These are phyloP conservation scores for Trichoderma breve DNA, from an alignment of 2,329 filamentous ascomycete species.

Conservation along the genomic window DNA sequence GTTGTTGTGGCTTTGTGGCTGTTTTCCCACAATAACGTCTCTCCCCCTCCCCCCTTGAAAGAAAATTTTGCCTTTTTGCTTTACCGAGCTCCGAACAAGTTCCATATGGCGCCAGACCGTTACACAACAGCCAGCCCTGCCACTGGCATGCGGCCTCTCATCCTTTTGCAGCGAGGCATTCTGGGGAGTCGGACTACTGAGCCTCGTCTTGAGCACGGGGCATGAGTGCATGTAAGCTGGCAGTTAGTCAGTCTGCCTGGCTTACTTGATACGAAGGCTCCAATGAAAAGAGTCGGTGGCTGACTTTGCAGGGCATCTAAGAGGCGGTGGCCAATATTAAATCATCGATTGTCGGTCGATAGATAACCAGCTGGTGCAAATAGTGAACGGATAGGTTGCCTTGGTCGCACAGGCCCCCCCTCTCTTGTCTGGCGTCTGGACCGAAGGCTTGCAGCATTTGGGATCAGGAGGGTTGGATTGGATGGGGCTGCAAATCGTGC, in stretches of 20 bases:
- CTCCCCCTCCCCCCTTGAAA: background rate
- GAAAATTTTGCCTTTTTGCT: background rate
- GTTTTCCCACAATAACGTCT: background rate
- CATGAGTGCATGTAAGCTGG: background rate
- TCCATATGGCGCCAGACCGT: background rate
- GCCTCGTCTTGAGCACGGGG: background rate
- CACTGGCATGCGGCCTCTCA: background rate
- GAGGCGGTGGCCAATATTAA: background rate
- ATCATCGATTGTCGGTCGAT: background rate
- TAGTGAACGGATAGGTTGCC: background rate
- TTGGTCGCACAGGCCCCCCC: background rate
- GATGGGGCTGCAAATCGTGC: background rate
- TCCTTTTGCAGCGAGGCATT: background rate
- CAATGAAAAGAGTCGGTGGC: background rate
- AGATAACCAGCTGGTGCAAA: background rate
- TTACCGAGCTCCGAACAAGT: constrained; percentile 3
- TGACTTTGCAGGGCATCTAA: background rate
- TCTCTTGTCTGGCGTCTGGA: background rate
- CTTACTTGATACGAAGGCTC: background rate
- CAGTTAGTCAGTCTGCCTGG: background rate
- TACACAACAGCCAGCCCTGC: background rate
- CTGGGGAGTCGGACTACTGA: background rate
- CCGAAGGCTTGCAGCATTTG: constrained; percentile 16
- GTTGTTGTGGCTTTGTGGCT: background rate
- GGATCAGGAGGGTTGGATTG: constrained; percentile 1